Conservation (phyloP, 2,329 filamentous ascomycete genomes). For the Cladobotryum protrusum region DNA sequence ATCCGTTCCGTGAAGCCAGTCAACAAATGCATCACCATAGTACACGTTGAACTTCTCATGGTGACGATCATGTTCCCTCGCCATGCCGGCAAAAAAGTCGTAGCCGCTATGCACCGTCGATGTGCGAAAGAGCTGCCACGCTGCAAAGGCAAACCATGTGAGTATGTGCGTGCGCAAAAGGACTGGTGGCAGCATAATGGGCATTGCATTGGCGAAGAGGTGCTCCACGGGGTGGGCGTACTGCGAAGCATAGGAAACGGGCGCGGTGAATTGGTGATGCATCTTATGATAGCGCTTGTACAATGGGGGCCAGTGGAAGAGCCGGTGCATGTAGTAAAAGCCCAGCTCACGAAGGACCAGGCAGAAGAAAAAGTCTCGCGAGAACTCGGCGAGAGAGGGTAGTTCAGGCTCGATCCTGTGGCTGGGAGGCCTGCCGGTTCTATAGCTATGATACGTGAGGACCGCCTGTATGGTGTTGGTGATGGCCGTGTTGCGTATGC, state of each 20-base stretch:
- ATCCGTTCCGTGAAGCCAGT: conserved; percentile 49
- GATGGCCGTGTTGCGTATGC: conserved; percentile 42
- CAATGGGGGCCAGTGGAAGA: conserved; percentile 42
- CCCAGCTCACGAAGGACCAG: conserved; percentile 40
- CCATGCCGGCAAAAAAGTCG: conserved; percentile 43
- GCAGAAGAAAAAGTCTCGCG: conserved; percentile 35
- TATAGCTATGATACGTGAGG: conserved; percentile 14
- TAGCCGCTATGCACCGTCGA: conserved; percentile 52
- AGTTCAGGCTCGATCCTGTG: conserved; percentile 34
- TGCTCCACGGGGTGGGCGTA: conserved; percentile 54
- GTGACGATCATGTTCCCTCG: conserved; percentile 49
- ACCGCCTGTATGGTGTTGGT: conserved; percentile 27
- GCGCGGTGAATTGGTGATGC: conserved; percentile 51
- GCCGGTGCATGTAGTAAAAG: conserved; percentile 52
- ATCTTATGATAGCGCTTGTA: conserved; percentile 49
- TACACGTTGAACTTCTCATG: conserved; percentile 51
- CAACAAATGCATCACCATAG: conserved; percentile 46
- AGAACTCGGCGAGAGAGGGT: conserved; percentile 31
- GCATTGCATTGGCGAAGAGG: conserved; percentile 46
- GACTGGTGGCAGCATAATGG: conserved; percentile 43
- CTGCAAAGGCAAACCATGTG: conserved; percentile 46
- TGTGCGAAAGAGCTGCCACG: conserved; percentile 44
- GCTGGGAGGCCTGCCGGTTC: conserved; percentile 19
- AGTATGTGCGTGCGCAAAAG: conserved; percentile 42
- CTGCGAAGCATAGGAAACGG: conserved; percentile 48